Percentiles rank a stretch among this genome's conserved stretches.
Evolutionary conservation across 1,139 yeast genomes (phyloP).

Genomic region (Kodamaea sp.): DNA sequence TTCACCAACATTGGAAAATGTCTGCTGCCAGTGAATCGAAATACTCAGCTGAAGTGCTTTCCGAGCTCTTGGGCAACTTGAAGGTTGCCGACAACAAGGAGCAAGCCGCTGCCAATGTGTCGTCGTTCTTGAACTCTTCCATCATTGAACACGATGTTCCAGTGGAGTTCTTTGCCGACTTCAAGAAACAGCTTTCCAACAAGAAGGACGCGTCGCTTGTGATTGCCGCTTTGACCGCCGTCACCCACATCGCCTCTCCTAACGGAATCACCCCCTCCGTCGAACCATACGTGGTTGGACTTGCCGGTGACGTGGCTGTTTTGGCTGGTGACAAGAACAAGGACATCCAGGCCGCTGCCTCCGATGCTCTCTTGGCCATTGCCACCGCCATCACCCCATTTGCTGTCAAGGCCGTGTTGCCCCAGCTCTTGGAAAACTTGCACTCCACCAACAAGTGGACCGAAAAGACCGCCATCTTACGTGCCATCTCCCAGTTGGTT

Average conservation of each 20-base stretch:
- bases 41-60: constrained; percentile 78
- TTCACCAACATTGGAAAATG: constrained; percentile 41
- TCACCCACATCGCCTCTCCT: constrained; percentile 79
- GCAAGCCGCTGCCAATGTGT: constrained; percentile 85
- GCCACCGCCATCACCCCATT: constrained; percentile 86
- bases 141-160: constrained; percentile 99
- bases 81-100: constrained; percentile 90
- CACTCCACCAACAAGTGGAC: constrained; percentile 90
- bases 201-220: constrained; percentile 69
- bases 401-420: constrained; percentile 87
- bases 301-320: constrained; percentile 67
- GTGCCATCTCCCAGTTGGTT: constrained; percentile 82
- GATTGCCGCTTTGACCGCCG: constrained; percentile 81
- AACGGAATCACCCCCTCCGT: constrained; percentile 85
- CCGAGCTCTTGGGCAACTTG: constrained; percentile 90
- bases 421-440: constrained; percentile 72
- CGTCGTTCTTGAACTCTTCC: constrained; percentile 93
- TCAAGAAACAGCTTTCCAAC: constrained; percentile 73
- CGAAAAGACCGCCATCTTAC: constrained; percentile 91
- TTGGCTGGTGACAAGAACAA: constrained; percentile 90
- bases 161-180: constrained; percentile 76
- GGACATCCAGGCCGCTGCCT: constrained; percentile 66
- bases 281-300: constrained; percentile 88
- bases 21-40: constrained; percentile 66
- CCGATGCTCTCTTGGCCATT: constrained; percentile 72